Evolutionary conservation across 1,284 basidiomycete species (phyloP), one percentile per base, ranked within the genome.

Genomic region (Heterobasidion irregulare): DNA sequence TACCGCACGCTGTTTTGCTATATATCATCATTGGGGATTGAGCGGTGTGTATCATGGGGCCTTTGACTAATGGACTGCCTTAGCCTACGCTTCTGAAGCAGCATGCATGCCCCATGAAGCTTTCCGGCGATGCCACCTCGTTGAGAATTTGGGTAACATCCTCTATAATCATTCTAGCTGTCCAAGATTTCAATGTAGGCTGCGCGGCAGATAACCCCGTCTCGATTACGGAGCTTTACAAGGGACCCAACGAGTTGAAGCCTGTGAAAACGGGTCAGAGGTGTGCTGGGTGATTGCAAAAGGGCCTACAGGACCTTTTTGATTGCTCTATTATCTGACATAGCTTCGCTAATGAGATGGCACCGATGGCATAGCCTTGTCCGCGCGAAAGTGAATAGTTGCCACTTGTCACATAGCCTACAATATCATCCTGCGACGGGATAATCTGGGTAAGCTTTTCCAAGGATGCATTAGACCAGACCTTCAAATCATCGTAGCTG

Each of bases 401-500:
- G 1, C 92, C 92, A 0, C 86, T 84, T 0, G 89, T 88, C 6
- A 93, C 77, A 62, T 89, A 91, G 0, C 93, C 93, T 50, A 94
- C 80, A 18, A 89, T 74, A 0, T 70, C 63, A 1, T 72, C 69
- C 44, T 72, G 62, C 2, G 70, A 62, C 9, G 79, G 70, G 10
- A 68, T 63, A 9, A 65, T 60, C 55, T 77, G 72, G 8, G 75
- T 77, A 3, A 82, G 68, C 81, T 86, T 56, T 36, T 8, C 12
- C 36, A 8, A 32, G 26, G 26, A 26, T 26, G 26, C 26, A 53
- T 47, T 55, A 35, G 8, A 19, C 53, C 15, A 51, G 47, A 53
- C 32, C 34, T 5, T 33, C 16, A 26, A 5, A 26, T 26, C 26
- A 26, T 43, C n/a, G 36, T 7, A 32, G 32, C 35, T 13, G 16